Percentiles rank a stretch among this genome's conserved stretches.
Evolutionary conservation across 1,284 basidiomycete genomes (phyloP).

Genomic region (Exobasidium cylindrosporum): DNA sequence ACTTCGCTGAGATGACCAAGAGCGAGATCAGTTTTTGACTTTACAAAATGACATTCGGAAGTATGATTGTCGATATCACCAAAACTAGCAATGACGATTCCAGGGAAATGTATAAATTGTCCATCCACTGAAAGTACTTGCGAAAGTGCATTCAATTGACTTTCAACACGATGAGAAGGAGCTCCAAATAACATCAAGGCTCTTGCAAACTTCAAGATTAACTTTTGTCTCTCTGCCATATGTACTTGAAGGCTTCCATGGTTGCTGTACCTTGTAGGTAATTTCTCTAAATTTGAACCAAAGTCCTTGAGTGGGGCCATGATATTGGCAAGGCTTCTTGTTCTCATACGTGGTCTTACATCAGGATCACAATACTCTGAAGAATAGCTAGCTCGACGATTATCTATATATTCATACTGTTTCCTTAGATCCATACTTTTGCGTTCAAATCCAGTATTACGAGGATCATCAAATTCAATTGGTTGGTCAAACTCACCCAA

Average conservation of each 20-base stretch:
- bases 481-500: conserved; percentile 18
- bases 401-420: neutral
- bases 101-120: conserved; percentile 66
- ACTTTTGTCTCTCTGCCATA: conserved; percentile 60
- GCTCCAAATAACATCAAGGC: conserved; percentile 77
- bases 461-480: conserved; percentile 23
- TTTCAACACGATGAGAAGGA: conserved; percentile 74
- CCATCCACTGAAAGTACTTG: conserved; percentile 73
- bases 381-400: conserved; percentile 21
- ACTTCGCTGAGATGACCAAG: conserved; percentile 25
- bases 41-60: conserved; percentile 73
- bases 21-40: conserved; percentile 48
- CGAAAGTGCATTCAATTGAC: conserved; percentile 73
- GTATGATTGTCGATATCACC: conserved; percentile 56
- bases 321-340: conserved; percentile 1
- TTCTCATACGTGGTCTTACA: conserved; percentile 17
- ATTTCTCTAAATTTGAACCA: conserved; percentile 6
- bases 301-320: conserved; percentile 14
- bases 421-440: conserved; percentile 16
- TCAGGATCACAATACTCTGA: conserved; percentile 21
- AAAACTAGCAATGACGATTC: conserved; percentile 33
- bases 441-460: conserved; percentile 19
- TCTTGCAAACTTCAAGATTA: conserved; percentile 75
- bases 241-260: conserved; percentile 43
- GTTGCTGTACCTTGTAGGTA: conserved; percentile 16